Evolutionary conservation across 805 yeast genomes (phyloP), one percentile per base, ranked within the genome.

Genomic region (Yamadazyma philogaea): DNA sequence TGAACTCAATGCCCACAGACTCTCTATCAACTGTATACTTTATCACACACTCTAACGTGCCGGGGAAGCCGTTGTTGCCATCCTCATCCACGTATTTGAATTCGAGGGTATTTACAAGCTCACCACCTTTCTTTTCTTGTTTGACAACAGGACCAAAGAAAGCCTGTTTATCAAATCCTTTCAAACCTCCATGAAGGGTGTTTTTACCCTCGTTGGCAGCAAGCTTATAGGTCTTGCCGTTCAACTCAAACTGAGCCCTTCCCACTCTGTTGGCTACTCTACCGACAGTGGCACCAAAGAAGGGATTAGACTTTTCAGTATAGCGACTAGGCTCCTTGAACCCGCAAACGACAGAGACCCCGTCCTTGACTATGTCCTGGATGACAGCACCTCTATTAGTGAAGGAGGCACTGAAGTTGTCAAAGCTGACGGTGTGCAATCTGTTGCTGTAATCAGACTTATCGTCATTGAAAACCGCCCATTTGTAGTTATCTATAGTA

Each of bases 271-370:
- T 82, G 40, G 86, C 86, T 45, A 68, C 74, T 34, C 87, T 69
- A 21, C 88, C 88, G 30, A 81, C 72, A 15, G 84, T 76, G 21
- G 85, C 78, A 28, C 87, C 87, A 43, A 81, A 70, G 55, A 66
- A 79, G 15, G 80, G 78, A 52, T 76, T 72, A 24, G 65, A 55
- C 15, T 56, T 47, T 32, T 51, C 45, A 20, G 49, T 43, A 50
- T 67, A 69, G 33, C 57, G 60, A 5, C 41, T 49, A 21, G 64
- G 68, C 31, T 57, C 52, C 4, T 63, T 61, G 44, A 66, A 74
- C 5, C 74, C 74, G 35, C 62, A 52, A 3, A 67, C 73, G 27
- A 74, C 61, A 15, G 64, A 58, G 35, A 60, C 59, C 3, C 72
- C 76, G 33, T 68, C 59, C 33, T 65, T 66, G 21, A 52, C 53